phyloP scores from a whole-genome alignment of 257 asterid species.

The Echium plantagineum region DNA sequence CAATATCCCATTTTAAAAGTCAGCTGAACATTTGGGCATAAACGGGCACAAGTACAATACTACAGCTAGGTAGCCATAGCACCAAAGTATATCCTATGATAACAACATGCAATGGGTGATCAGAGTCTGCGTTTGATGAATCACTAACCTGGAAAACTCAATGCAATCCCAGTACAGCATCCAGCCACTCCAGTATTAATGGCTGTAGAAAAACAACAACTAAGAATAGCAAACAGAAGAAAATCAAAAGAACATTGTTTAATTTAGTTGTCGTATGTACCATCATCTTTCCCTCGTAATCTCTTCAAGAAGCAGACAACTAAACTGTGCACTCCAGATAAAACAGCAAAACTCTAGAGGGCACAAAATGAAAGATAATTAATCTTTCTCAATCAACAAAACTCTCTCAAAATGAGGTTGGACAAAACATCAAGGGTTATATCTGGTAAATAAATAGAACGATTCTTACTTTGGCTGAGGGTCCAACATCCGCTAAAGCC shows the following conservation, averaged over 20 bases:
- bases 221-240: conserved; percentile 3
- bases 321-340: conserved; percentile 83
- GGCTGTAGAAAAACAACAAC: conserved; percentile 31
- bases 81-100: neutral
- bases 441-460: neutral
- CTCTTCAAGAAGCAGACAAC: conserved; percentile 79
- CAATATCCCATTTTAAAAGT: too few species aligned
- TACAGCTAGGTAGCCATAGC: too few species aligned
- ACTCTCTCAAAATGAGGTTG: neutral
- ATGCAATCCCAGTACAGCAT: conserved; percentile 92
- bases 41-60: neutral
- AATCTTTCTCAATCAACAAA: neutral
- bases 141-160: conserved; percentile 66
- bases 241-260: neutral
- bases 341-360: conserved; percentile 68
- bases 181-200: conserved; percentile 93
- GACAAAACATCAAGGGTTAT: neutral
- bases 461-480: conserved; percentile 67
- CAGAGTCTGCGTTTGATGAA: neutral
- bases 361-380: conserved; percentile 2
- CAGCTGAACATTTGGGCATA: too few species aligned
- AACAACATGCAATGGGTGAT: neutral
- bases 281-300: conserved; percentile 85
- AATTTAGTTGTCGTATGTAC: conserved; percentile 23
- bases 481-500: conserved; percentile 65